Percentiles rank a stretch among this genome's conserved stretches.
phyloP scores from a whole-genome alignment of 176 grass and related monocot species.

The Metroxylon sagu region DNA sequence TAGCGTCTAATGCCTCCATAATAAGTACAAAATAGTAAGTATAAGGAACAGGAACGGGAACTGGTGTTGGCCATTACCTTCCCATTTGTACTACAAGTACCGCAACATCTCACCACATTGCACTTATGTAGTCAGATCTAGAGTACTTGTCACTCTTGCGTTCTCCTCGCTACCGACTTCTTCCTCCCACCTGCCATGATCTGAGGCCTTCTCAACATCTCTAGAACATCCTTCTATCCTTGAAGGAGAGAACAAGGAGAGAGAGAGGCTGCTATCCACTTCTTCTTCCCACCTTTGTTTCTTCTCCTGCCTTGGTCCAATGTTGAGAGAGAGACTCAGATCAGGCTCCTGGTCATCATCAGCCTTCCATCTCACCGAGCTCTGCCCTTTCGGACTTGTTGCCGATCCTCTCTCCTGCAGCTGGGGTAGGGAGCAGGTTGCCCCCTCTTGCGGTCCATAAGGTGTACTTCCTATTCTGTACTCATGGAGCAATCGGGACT shows the following conservation, averaged over 20 bases:
- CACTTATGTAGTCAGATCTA: slow-evolving; percentile 40
- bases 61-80: background rate
- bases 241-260: slow-evolving; percentile 12
- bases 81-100: slow-evolving; percentile 31
- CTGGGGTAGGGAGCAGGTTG: too few relatives aligned
- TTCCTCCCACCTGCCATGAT: background rate
- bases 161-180: slow-evolving; percentile 4
- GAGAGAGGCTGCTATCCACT: slow-evolving; percentile 4
- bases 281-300: slow-evolving; percentile 7
- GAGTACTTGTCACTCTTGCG: slow-evolving; percentile 42
- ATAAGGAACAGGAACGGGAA: background rate
- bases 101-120: slow-evolving; percentile 42
- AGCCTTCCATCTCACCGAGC: background rate
- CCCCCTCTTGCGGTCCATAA: too few relatives aligned
- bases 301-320: slow-evolving; percentile 8
- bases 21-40: background rate
- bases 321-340: slow-evolving; percentile 11
- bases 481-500: too few relatives aligned
- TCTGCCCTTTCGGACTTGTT: background rate
- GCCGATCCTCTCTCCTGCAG: background rate
- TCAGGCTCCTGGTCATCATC: slow-evolving; percentile 1
- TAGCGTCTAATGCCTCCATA: background rate
- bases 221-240: background rate
- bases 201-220: background rate
- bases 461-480: too few relatives aligned